Evolutionary conservation across 2,329 filamentous ascomycete species (phyloP), one percentile per base, ranked within the genome.

Genomic region (Davidsoniella eucalypti): DNA sequence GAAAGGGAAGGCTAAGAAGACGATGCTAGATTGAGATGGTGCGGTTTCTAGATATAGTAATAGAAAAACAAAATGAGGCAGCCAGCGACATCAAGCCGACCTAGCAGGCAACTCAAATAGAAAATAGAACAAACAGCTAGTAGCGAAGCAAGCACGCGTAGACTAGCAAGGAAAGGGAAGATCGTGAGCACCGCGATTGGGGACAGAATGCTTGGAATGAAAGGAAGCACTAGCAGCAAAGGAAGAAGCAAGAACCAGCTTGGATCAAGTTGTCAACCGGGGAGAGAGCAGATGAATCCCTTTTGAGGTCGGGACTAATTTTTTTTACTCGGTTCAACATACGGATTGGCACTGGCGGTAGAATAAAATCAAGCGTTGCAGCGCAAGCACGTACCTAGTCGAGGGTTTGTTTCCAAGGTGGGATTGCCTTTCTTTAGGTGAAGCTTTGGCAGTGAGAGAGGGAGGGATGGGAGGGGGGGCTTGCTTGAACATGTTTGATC

Each of bases 201-300:
- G 6, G 26, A 33, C 26, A 33, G 26, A 33, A 33, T 37, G 12
- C 41, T 18, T 47, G 36, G 44, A 39, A 49, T 50, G 49, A 33
- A 43, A 48, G 33, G 52, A 51, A 42, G 12, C 21, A 46, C 46
- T 50, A 55, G 42, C 26, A 45, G 38, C 37, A 52, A 50, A 51
- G 17, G 43, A 46, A 40, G 42, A 43, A 47, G 44, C 25, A 38
- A 40, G 17, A 36, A 47, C 29, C 45, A 47, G 37, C 45, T 47
- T 36, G 5, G 26, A 10, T 33, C 26, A 33, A 33, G 26, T 33
- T 33, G 26, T 33, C 10, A 12, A 33, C 26, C 26, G 26, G 5
- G 10, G 26, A 10, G 26, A 33, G 26, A 33, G 26, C 26, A 33
- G 26, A 33, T 9, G 10, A 2, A 33, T 33, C 5, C 26, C 5